These are phyloP conservation scores for Yamadazyma songkhlaensis DNA, from an alignment of 1,139 yeast species.

Conservation along the genomic window DNA sequence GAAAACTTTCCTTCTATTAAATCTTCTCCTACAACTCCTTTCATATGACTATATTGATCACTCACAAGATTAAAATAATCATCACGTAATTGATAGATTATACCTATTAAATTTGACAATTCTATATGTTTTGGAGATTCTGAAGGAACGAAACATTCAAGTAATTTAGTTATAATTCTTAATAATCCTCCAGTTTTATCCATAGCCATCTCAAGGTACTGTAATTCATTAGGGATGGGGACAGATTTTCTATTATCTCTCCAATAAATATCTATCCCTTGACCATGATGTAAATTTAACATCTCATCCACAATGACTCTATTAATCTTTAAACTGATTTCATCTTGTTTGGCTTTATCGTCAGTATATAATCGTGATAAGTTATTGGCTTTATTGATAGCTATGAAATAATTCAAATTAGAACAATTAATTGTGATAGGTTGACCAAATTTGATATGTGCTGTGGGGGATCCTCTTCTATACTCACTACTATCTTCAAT, in stretches of 20 bases:
- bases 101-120: constrained; percentile 75
- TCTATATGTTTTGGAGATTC: constrained; percentile 37
- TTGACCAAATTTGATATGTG: constrained; percentile 72
- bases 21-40: constrained; percentile 80
- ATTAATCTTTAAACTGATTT: constrained; percentile 14
- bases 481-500: constrained; percentile 74
- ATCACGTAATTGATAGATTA: constrained; percentile 79
- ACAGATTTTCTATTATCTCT: constrained; percentile 46
- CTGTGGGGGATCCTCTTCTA: constrained; percentile 75
- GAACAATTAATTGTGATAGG: constrained; percentile 83
- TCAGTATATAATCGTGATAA: constrained; percentile 17
- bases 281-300: constrained; percentile 81
- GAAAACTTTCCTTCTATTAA: constrained; percentile 86
- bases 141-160: constrained; percentile 37
- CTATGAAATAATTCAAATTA: constrained; percentile 76
- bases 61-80: constrained; percentile 69
- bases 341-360: constrained; percentile 9
- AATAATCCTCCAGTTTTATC: constrained; percentile 89
- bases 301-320: constrained; percentile 62
- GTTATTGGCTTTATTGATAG: constrained; percentile 48
- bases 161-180: constrained; percentile 64
- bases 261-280: constrained; percentile 87
- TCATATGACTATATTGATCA: constrained; percentile 52
- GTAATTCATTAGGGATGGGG: constrained; percentile 59
- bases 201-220: constrained; percentile 77